A percentile compares a stretch with the other conserved stretches of the same genome.
phyloP scores from a whole-genome alignment of 306 rosid species.

The Malus fusca region DNA sequence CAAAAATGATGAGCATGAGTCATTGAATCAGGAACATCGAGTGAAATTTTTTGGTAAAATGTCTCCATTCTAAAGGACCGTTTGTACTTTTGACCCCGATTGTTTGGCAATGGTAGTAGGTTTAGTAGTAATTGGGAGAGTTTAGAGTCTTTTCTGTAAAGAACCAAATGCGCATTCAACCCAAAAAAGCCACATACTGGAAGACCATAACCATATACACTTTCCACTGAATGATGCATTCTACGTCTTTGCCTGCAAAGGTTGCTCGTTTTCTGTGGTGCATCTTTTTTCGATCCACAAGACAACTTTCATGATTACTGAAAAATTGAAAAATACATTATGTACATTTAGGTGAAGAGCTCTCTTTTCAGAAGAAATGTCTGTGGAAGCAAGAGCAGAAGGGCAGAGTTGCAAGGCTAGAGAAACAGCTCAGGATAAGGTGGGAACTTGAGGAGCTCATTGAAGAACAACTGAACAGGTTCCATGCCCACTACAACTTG shows the following conservation, averaged over 20 bases:
- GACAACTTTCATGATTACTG: background rate
- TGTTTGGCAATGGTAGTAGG: background rate
- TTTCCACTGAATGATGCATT: background rate
- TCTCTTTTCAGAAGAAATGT: conserved; percentile 23
- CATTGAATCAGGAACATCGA: background rate
- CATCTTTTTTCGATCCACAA: background rate
- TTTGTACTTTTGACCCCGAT: background rate
- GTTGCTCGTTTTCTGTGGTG: background rate
- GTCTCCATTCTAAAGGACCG: too few relatives aligned
- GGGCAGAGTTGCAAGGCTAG: conserved; percentile 32
- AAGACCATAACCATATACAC: background rate
- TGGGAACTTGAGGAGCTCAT: conserved; percentile 40
- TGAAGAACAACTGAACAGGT: conserved; percentile 39
- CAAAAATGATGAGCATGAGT: background rate
- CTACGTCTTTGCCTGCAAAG: background rate
- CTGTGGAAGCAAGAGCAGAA: conserved; percentile 35
- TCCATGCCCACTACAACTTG: conserved; percentile 24
- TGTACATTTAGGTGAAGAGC: conserved; percentile 16
- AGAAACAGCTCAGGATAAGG: conserved; percentile 30
- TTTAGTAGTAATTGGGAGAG: background rate
- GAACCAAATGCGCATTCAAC: background rate
- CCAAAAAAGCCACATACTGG: background rate
- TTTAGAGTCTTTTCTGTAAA: background rate
- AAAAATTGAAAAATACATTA: background rate
- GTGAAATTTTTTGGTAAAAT: background rate